Percentiles rank a stretch among this genome's conserved stretches.
Evolutionary conservation across 2,329 filamentous ascomycete genomes (phyloP).

Genomic region (Daldinia sp.): DNA sequence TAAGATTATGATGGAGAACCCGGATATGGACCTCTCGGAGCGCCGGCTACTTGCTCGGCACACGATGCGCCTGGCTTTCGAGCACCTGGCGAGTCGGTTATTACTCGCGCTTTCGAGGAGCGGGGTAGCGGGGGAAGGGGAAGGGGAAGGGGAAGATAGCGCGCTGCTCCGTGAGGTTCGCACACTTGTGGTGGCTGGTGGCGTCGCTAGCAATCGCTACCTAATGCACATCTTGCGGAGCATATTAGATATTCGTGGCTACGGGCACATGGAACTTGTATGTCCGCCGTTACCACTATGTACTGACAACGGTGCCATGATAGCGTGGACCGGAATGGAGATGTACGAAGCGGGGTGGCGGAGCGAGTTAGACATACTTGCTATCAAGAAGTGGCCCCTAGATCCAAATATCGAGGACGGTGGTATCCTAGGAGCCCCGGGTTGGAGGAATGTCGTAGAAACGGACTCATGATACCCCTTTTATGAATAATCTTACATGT

Average conservation of each 20-base stretch:
- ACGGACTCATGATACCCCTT: conserved; percentile 8
- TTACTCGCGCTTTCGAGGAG: conserved; percentile 67
- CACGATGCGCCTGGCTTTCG: conserved; percentile 82
- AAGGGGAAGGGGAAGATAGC: conserved; percentile 23
- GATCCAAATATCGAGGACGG: conserved; percentile 68
- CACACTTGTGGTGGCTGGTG: conserved; percentile 84
- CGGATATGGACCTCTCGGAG: conserved; percentile 62
- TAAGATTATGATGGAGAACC: conserved; percentile 55
- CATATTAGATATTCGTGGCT: conserved; percentile 72
- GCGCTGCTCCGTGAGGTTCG: conserved; percentile 47
- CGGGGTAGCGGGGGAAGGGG: neutral
- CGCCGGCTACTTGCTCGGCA: conserved; percentile 74
- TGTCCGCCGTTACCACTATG: conserved; percentile 82
- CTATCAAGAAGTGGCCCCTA: conserved; percentile 77
- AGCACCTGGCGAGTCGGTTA: conserved; percentile 82
- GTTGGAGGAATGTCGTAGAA: conserved; percentile 52
- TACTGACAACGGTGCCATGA: conserved; percentile 98
- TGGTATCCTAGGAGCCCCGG: conserved; percentile 70
- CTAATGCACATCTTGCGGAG: conserved; percentile 70
- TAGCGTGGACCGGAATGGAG: conserved; percentile 91
- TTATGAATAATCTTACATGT: neutral
- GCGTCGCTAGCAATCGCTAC: conserved; percentile 87
- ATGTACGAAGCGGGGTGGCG: conserved; percentile 85
- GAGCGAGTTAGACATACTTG: conserved; percentile 66
- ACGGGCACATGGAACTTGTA: conserved; percentile 65